Evolutionary conservation across 106 monocot genomes (phyloP).

Genomic region (Chionographis japonica): DNA sequence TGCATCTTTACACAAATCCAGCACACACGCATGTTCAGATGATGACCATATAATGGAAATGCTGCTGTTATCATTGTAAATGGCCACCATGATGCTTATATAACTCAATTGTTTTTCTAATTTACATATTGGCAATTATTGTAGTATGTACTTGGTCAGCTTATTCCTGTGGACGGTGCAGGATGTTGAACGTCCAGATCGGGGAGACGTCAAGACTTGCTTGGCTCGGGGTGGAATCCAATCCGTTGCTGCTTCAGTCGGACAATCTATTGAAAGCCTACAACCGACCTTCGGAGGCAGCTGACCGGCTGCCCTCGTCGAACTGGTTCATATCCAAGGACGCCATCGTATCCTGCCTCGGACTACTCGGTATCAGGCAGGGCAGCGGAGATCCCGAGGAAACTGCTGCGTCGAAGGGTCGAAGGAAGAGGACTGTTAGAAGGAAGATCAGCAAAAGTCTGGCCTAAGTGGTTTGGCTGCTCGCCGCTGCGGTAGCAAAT

Average conservation of each 20-base stretch:
- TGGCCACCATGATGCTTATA: too few species aligned
- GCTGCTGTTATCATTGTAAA: too few species aligned
- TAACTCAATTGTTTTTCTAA: background rate
- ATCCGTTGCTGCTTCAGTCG: slow-evolving; percentile 61
- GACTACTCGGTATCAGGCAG: slow-evolving; percentile 68
- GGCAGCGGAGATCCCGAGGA: slow-evolving; percentile 24
- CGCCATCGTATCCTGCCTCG: slow-evolving; percentile 82
- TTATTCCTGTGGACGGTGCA: slow-evolving; percentile 15
- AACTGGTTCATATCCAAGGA: slow-evolving; percentile 95
- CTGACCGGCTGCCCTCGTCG: slow-evolving; percentile 27
- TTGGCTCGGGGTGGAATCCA: slow-evolving; percentile 80
- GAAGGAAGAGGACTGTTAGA: slow-evolving; percentile 66
- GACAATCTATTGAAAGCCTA: slow-evolving; percentile 65
- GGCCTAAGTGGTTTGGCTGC: slow-evolving; percentile 1
- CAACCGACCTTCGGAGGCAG: slow-evolving; percentile 40
- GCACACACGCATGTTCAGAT: too few species aligned
- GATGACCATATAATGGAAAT: too few species aligned
- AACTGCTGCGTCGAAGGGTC: slow-evolving; percentile 28
- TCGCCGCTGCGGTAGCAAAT: too few species aligned
- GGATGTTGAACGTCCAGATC: slow-evolving; percentile 63
- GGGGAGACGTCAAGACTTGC: slow-evolving; percentile 83
- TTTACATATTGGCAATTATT: background rate
- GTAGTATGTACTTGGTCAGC: background rate
- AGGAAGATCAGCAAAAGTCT: slow-evolving; percentile 56
- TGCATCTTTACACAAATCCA: too few species aligned